phyloP scores from a whole-genome alignment of 352 stramenopile genomes.

The Elongisporangium anandrum region DNA sequence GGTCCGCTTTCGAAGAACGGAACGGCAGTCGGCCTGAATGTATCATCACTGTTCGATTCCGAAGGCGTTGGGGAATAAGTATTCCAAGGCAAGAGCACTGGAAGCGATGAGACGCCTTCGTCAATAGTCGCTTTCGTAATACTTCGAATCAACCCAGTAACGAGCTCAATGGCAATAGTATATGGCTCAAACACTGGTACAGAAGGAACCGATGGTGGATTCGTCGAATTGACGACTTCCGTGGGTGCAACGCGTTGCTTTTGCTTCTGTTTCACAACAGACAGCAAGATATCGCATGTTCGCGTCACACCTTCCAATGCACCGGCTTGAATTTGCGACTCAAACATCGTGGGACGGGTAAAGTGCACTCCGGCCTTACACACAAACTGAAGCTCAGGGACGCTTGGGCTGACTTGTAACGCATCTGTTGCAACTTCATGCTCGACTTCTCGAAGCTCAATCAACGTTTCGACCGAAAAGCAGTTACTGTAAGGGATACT shows the following conservation, averaged over 20 bases:
- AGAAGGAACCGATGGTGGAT: not conserved
- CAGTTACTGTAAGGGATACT: slow-evolving; percentile 63
- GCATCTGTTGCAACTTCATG: slow-evolving; percentile 5
- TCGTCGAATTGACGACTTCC: not conserved
- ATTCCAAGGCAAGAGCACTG: slow-evolving; percentile 45
- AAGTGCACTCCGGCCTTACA: slow-evolving; percentile 24
- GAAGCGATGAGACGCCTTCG: slow-evolving; percentile 22
- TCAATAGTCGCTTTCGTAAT: slow-evolving; percentile 24
- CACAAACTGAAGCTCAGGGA: slow-evolving; percentile 15
- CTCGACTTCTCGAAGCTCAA: slow-evolving; percentile 38
- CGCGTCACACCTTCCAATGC: slow-evolving; percentile 21
- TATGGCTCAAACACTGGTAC: slow-evolving; percentile 8
- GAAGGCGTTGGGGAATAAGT: slow-evolving; percentile 1
- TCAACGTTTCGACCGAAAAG: slow-evolving; percentile 54
- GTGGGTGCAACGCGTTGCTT: not conserved
- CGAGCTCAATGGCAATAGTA: slow-evolving; percentile 47
- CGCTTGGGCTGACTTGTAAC: not conserved
- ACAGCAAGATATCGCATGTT: slow-evolving; percentile 15
- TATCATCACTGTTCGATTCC: not conserved
- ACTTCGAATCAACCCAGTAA: slow-evolving; percentile 39
- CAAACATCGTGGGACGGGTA: slow-evolving; percentile 21
- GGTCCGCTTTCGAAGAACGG: slow-evolving; percentile 49
- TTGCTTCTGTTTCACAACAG: slow-evolving; percentile 7
- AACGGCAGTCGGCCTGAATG: slow-evolving; percentile 11
- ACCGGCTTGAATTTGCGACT: slow-evolving; percentile 21